Base-by-base conservation (phyloP, 2,329 filamentous ascomycete species). In the Neopestalotiopsis rosae region DNA sequence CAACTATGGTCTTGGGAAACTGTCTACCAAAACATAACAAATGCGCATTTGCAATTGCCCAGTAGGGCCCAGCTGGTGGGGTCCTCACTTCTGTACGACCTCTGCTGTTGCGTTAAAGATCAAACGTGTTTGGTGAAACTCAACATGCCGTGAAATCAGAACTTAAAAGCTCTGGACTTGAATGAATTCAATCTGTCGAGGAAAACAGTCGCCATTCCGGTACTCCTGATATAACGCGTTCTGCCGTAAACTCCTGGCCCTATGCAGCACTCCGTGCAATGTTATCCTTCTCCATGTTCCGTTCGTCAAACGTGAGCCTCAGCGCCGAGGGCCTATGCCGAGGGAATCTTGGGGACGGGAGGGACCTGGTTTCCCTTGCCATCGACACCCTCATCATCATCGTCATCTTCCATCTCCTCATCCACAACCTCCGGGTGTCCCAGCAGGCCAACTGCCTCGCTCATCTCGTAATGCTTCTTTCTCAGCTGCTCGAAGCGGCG, bases 401-500 rank as follows among this genome's bases (percentile, higher is more conserved):
- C 79, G 65, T 89, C 88, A 2, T 78, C 79, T 2, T 90, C 89
- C 1, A 88, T 86, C 72, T 86, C 78, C n/a, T 89, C 89, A 63
- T 90, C 88, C 61, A 92, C 75, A 3, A 88, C 84, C 76, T 92
- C 91, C 3, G 91, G 90, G 76, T 94, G 91, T 14, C 94, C 95
- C 72, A 99, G 88, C 66, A 98, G 83, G 76, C 91, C 89, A 76
- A 96, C 97, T 69, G 98, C 94, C 77, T 96, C 92, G 83, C 90
- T 94, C 96, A 99, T 99, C 86, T 99, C 96, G 82, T 99, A 99
- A 82, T 99, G 96, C 85, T 91, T 95, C 90, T 96, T 98, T 77
- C 96, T 89, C 85, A 94, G 87, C 83, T 93, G 87, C 83, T 98
- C 95, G 80, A 99, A 99, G 79, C 92, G 90, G 78, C 88, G 89